These are phyloP conservation scores for Actinidia chinensis DNA, from an alignment of 179 eudicot genomes.

Conservation along the genomic window DNA sequence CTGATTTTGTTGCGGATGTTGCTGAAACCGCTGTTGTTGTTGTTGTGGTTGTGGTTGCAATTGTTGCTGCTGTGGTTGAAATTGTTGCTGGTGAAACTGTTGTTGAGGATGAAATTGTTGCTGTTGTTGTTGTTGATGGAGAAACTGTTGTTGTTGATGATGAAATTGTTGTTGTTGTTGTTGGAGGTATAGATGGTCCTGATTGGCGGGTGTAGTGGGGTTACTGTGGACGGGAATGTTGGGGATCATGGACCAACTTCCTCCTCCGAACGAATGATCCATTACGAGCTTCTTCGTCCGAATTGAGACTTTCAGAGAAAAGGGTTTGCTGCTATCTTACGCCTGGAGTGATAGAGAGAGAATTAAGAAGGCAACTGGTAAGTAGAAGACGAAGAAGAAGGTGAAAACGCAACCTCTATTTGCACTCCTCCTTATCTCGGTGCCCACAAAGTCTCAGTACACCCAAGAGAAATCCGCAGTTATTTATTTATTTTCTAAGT, in stretches of 20 bases:
- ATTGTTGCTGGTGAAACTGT: constrained; percentile 30
- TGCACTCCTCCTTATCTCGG: too few relatives aligned
- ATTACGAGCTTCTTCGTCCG: neutral
- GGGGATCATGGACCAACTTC: constrained; percentile 66
- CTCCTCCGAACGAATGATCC: constrained; percentile 43
- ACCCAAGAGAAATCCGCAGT: too few relatives aligned
- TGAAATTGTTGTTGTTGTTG: constrained; percentile 40
- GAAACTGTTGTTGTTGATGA: constrained; percentile 28
- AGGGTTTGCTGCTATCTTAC: neutral
- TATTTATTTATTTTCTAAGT: too few relatives aligned
- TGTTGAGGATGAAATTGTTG: constrained; percentile 18
- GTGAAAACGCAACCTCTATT: too few relatives aligned
- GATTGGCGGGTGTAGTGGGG: constrained; percentile 59
- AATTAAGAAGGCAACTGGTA: neutral
- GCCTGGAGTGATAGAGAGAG: neutral
- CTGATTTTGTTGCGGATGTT: constrained; percentile 23
- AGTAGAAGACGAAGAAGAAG: too few relatives aligned
- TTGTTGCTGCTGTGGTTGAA: constrained; percentile 37
- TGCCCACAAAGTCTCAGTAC: too few relatives aligned
- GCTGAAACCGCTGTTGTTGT: constrained; percentile 44
- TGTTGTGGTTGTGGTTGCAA: constrained; percentile 32
- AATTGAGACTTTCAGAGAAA: neutral
- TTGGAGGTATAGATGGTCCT: constrained; percentile 48
- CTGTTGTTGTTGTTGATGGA: constrained; percentile 30
- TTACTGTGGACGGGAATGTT: constrained; percentile 48